Evolutionary conservation across 116 monocot species (phyloP), one percentile per base, ranked within the genome.

Genomic region (Phalaenopsis hybrid): DNA sequence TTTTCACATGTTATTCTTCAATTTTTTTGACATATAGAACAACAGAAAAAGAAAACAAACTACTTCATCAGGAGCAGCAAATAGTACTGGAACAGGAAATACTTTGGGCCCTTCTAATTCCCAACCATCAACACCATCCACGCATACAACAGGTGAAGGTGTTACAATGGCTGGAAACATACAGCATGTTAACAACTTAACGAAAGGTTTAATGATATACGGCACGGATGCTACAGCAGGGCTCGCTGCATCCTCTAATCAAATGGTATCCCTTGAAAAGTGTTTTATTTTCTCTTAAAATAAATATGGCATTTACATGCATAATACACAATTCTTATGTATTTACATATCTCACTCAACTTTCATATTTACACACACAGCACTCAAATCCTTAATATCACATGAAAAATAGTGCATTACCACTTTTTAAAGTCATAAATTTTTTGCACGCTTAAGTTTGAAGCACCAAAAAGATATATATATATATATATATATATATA

Each of bases 21-120:
- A 77, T 28, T 51, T 50, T 77, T 33, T 6, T 69, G 48, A 44
- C 57, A 21, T 55, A 21, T 48, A 88, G 88, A 86, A 75, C 59
- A 89, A 89, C 80, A 86, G 89, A 76, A 89, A 89, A 82, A 81
- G 89, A 81, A 89, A 89, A 67, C 89, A 88, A 25, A 43, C 88
- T 67, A 76, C 89, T 76, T 86, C 86, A n/a, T 89, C 89, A 25
- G 89, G 89, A 79, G 55, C 89, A 79, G 89, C 89, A 75, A 89
- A 89, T 55, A 89, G 89, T 82, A 81, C 86, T 44, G 89, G 86
- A 3, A 89, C 89, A 50, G 89, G 86, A 55, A 89, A 86, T 25
- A 89, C 89, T 48, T 79, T 84, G 57, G 88, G 88, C 17, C 86
- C 86, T 79, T 79, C 86, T 72, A 89, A 80, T 78, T 89, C 89